Conservation (phyloP, 202 grass and related monocot species). For the Zizania palustris region DNA sequence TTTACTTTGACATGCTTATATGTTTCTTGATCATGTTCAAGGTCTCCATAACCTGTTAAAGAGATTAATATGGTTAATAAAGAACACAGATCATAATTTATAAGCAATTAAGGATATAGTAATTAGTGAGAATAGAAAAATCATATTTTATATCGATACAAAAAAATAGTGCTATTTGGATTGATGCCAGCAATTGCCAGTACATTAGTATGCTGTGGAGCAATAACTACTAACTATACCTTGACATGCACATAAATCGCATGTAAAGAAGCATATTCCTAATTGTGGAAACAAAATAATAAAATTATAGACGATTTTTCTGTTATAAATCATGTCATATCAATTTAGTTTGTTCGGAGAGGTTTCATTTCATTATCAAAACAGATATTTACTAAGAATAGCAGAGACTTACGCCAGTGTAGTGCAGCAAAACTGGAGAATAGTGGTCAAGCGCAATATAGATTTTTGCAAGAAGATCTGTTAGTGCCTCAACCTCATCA, state of each 20-base stretch:
- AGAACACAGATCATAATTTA: background rate
- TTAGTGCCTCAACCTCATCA: constrained; percentile 82
- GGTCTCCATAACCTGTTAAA: constrained; percentile 66
- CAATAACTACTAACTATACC: constrained; percentile 1
- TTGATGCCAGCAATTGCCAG: constrained; percentile 20
- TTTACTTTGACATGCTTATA: constrained; percentile 53
- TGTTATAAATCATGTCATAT: background rate
- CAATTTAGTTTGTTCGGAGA: constrained; percentile 2
- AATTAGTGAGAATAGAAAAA: constrained; percentile 5
- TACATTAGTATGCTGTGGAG: background rate
- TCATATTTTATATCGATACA: background rate
- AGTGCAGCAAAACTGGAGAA: constrained; percentile 85
- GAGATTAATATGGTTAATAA: background rate
- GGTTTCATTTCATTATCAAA: too few species aligned
- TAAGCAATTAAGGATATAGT: background rate
- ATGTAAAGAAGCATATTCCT: constrained; percentile 17
- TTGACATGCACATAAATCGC: constrained; percentile 8
- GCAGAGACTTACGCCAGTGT: constrained; percentile 68
- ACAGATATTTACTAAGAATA: background rate
- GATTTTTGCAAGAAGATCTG: constrained; percentile 78
- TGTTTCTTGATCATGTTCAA: constrained; percentile 65
- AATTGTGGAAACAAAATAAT: background rate
- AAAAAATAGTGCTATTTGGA: constrained; percentile 4
- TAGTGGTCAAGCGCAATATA: constrained; percentile 91
- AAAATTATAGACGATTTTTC: background rate